phyloP scores from a whole-genome alignment of 208 protist genomes.

The Chromosphaera perkinsii region DNA sequence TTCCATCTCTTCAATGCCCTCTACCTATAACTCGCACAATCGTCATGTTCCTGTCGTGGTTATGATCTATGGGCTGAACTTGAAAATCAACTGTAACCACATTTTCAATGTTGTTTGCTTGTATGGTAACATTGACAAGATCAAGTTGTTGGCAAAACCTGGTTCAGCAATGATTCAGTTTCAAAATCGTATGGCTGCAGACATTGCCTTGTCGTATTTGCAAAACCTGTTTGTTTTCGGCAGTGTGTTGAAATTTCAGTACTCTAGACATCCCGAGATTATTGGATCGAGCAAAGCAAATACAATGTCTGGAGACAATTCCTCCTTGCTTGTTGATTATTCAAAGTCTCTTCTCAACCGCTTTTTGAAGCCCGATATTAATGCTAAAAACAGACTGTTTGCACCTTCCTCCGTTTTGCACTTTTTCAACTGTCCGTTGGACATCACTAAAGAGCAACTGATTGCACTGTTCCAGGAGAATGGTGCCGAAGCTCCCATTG shows the following conservation, averaged over 20 bases:
- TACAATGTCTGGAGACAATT: not conserved
- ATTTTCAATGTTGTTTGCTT: conserved; percentile 21
- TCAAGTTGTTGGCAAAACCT: conserved; percentile 1
- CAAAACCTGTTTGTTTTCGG: not conserved
- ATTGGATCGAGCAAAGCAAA: not conserved
- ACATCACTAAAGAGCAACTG: not conserved
- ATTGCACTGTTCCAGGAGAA: not conserved
- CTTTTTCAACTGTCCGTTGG: conserved; percentile 15
- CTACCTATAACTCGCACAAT: too few relatives aligned
- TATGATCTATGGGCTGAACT: conserved; percentile 10
- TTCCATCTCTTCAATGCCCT: too few relatives aligned
- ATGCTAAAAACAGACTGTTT: conserved; percentile 7
- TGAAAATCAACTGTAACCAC: conserved; percentile 8
- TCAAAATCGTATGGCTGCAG: not conserved
- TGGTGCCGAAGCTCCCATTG: not conserved
- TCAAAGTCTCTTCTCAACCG: not conserved
- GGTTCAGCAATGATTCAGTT: conserved; percentile 16
- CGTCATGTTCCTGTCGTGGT: too few relatives aligned
- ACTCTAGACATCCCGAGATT: conserved; percentile 5
- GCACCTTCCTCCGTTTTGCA: conserved; percentile 9
- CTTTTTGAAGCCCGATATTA: not conserved
- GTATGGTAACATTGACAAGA: conserved; percentile 16
- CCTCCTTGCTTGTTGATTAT: conserved; percentile 4
- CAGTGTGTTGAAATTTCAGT: not conserved
- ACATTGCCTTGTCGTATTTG: not conserved